Evolutionary conservation across 495 filamentous ascomycete species (phyloP).

Genomic region (Recurvomyces mirabilis): DNA sequence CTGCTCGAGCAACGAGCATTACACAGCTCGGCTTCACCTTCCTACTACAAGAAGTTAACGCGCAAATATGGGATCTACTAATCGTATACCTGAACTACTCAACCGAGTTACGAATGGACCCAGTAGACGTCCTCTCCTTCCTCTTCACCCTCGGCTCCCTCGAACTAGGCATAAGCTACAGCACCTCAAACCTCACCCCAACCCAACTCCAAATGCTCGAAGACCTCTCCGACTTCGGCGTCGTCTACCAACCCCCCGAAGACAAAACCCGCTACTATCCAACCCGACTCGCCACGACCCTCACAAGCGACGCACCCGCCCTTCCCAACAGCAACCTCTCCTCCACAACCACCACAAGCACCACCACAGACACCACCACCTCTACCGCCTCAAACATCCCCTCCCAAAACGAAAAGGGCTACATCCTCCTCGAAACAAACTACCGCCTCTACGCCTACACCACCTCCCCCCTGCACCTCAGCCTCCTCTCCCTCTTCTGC

Average conservation of each 20-base stretch:
- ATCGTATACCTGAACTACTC: conserved; percentile 85
- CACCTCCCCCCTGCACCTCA: conserved; percentile 80
- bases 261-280: conserved; percentile 66
- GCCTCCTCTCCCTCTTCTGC: conserved; percentile 82
- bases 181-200: conserved; percentile 62
- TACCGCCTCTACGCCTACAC: conserved; percentile 97
- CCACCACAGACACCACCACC: conserved; percentile 26
- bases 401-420: conserved; percentile 45
- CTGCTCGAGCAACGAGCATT: conserved; percentile 47
- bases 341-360: conserved; percentile 33
- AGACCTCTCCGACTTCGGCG: conserved; percentile 78
- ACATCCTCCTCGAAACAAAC: conserved; percentile 97
- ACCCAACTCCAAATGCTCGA: conserved; percentile 78
- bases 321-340: conserved; percentile 48
- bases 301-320: conserved; percentile 70
- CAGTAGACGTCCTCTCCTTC: conserved; percentile 87
- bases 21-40: conserved; percentile 91
- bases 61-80: conserved; percentile 90
- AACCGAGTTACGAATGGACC: conserved; percentile 67
- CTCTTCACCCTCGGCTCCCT: conserved; percentile 91
- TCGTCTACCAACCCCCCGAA: conserved; percentile 57
- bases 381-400: conserved; percentile 20
- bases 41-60: conserved; percentile 84
- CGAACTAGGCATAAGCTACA: conserved; percentile 82
- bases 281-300: conserved; percentile 84